Base-by-base conservation (phyloP, 2,329 filamentous ascomycete genomes). In the Cladorrhinum sp. region DNA sequence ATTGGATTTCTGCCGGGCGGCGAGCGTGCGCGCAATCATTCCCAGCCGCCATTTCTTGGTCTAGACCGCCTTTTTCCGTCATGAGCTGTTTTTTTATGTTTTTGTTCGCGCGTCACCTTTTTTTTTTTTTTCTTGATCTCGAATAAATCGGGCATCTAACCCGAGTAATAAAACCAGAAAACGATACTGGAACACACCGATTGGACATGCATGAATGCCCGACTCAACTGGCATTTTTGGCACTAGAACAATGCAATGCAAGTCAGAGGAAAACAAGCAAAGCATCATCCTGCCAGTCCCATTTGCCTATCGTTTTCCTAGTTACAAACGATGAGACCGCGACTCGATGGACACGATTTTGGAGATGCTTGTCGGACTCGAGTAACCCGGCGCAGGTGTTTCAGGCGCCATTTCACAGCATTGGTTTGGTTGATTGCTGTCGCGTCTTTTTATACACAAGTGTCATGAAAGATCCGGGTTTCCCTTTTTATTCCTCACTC, bases 1-100 rank as follows among this genome's bases (percentile, higher is more conserved):
- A 38, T 48, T 27, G 32, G 22, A 36, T 48, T 57, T 58, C 60
- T 63, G 62, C 64, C 62, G 45, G 58, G 61, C 61, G 61, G 62
- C 62, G 54, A 9, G 36, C 36, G 22, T 8, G 13, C 32, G 49
- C 49, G 49, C 41, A 45, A 45, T 45, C 41, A 45, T 45, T 22
- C 41, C 3, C 16, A 3, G 3, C 41, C 41, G 41, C 41, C 41
- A 8, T 41, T 41, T n/a, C 36, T 16, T 3, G 8, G 3, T 45
- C 20, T 36, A 36, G 32, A 36, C 32, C 32, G 32, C 32, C 12
- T 10, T 36, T 36, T 36, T 16, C 32, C 32, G 32, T 36, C 32
- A 36, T 36, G 32, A 36, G 32, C 32, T 36, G 10, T 36, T 36
- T 36, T 29, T 29, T 5, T 29, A 5, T 29, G 10, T 29, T 29